Base-by-base conservation (phyloP, 108 stramenopile genomes). In the Nitzschia sp. region DNA sequence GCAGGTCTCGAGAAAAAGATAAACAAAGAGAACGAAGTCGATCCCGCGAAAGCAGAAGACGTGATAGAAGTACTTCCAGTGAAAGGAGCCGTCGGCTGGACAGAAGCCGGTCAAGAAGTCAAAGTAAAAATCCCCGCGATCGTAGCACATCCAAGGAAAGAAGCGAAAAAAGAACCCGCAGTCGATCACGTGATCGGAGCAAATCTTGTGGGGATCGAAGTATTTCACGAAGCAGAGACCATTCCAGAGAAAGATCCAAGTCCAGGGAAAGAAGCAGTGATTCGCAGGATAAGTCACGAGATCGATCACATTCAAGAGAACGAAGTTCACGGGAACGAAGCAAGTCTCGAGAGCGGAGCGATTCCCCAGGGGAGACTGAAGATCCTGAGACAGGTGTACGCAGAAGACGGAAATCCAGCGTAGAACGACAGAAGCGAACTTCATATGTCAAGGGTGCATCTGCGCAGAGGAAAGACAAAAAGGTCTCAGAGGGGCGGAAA, bases 401-500 rank as follows among this genome's bases (percentile, higher is more conserved):
- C 24, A 62, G 61, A 62, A 42, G 42, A 19, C 18, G 61, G 1
- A 38, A 13, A 25, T 62, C 61, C 13, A 46, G 19, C 36, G 32
- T 34, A n/a, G 61, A 62, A 59, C 3, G 58, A 15, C 18, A 30
- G 1, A 31, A 27, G 32, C 23, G 31, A 32, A 1, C 2, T 1
- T 59, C 58, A 23, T 59, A 59, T 24, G 19, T 63, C 1, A 46
- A 63, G 46, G 46, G 62, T 45, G 19, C 42, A 24, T 15, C 38
- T 8, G 11, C 62, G 5, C 4, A 65, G 17, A 32, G 31, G 15
- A 28, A 65, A 27, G 26, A 51, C 2, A 65, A 65, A n/a, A 30
- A 51, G 45, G 19, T 29, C 0, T 65, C 64, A 5, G 55, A 68
- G 15, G 54, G 46, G 21, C n/a, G 55, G 53, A 68, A 68, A 56